Percentiles rank a stretch among this genome's conserved stretches.
These are phyloP conservation scores for Allomyces macrogynus DNA, from an alignment of 192 early-diverging fungal genomes.

Conservation along the genomic window DNA sequence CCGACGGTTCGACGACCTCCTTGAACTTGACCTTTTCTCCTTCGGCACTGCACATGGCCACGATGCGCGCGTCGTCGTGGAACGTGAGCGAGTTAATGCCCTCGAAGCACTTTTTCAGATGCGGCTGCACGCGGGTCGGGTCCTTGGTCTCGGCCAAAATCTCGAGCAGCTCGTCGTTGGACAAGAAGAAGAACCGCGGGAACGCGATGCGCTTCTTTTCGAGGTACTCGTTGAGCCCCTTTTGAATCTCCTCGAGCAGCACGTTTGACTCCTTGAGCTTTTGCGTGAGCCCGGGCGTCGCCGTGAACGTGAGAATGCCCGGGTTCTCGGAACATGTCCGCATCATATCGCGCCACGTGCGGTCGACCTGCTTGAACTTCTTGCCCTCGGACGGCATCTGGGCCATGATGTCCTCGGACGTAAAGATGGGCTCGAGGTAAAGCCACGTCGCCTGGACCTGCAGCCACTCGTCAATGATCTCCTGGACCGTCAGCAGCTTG, in stretches of 20 bases:
- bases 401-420: slow-evolving; percentile 91
- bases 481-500: slow-evolving; percentile 80
- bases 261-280: slow-evolving; percentile 83
- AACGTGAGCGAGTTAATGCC: slow-evolving; percentile 68
- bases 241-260: slow-evolving; percentile 83
- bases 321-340: slow-evolving; percentile 97
- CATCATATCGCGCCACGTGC: slow-evolving; percentile 93
- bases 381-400: slow-evolving; percentile 82
- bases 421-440: slow-evolving; percentile 96
- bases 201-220: slow-evolving; percentile 91
- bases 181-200: slow-evolving; percentile 99
- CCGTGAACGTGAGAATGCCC: slow-evolving; percentile 83
- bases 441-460: slow-evolving; percentile 99
- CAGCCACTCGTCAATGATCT: slow-evolving; percentile 97
- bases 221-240: slow-evolving; percentile 94
- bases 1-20: slow-evolving; percentile 49
- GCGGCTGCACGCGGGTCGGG: slow-evolving; percentile 87
- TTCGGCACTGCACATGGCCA: slow-evolving; percentile 77
- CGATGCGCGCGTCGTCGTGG: slow-evolving; percentile 44
- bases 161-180: slow-evolving; percentile 99
- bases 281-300: slow-evolving; percentile 81
- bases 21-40: slow-evolving; percentile 75
- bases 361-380: slow-evolving; percentile 89
- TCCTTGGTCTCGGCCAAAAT: slow-evolving; percentile 98
- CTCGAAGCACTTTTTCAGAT: slow-evolving; percentile 99